These are phyloP conservation scores for Cyanidium caldarium DNA, from an alignment of 23 red algal genomes.

Conservation along the genomic window DNA sequence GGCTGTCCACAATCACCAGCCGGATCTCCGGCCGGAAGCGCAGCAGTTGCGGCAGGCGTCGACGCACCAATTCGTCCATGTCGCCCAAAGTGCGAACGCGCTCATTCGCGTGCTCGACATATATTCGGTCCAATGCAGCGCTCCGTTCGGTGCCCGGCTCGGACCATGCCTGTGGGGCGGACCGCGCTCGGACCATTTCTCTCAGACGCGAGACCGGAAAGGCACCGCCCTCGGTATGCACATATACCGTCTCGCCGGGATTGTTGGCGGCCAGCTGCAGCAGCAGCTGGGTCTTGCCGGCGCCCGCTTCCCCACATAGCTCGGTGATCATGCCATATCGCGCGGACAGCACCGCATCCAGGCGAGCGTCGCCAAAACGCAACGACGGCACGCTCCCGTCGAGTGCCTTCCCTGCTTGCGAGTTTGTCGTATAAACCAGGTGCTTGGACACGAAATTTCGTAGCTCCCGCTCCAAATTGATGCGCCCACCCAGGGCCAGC, in stretches of 20 bases:
- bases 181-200: neutral
- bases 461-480: too few species aligned
- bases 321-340: conserved; percentile 8
- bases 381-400: too few species aligned
- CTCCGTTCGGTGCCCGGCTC: neutral
- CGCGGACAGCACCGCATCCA: neutral
- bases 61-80: neutral
- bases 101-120: neutral
- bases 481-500: too few species aligned
- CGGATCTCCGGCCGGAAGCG: neutral
- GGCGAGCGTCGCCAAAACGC: neutral
- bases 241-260: neutral
- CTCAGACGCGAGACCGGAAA: neutral
- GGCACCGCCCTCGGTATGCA: neutral
- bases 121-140: neutral
- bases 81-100: neutral
- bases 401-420: too few species aligned
- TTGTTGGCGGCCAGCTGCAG: conserved; percentile 4
- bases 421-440: too few species aligned
- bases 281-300: conserved; percentile 18
- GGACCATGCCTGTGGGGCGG: neutral
- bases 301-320: conserved; percentile 17
- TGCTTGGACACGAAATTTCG: too few species aligned
- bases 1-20: neutral
- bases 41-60: neutral